Percentiles rank a stretch among this genome's conserved stretches.
Evolutionary conservation across 2,329 filamentous ascomycete species (phyloP).

Genomic region (Penicillium sp.): DNA sequence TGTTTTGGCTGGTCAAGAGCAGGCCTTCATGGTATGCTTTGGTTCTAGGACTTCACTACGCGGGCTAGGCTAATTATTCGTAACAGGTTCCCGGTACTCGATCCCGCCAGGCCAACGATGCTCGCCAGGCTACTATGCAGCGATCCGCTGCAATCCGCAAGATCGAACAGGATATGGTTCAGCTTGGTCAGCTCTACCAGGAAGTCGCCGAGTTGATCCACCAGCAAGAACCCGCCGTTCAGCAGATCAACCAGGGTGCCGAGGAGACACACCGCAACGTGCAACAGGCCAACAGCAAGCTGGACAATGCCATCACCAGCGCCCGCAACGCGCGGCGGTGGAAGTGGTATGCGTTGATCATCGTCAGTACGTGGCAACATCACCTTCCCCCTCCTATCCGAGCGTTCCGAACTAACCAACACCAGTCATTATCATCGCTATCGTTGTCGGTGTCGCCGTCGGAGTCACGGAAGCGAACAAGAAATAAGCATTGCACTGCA

Average conservation of each 20-base stretch:
- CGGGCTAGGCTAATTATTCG: background rate
- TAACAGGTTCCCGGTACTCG: constrained; percentile 35
- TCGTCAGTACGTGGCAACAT: constrained; percentile 54
- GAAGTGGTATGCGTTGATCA: constrained; percentile 94
- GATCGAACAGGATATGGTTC: constrained; percentile 86
- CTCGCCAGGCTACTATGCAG: constrained; percentile 72
- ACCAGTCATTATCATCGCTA: constrained; percentile 54
- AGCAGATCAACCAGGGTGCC: constrained; percentile 79
- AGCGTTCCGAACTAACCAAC: constrained; percentile 8
- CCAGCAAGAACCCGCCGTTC: constrained; percentile 78
- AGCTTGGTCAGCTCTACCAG: constrained; percentile 83
- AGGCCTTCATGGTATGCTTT: constrained; percentile 74
- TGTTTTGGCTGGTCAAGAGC: constrained; percentile 59
- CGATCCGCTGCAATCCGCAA: constrained; percentile 85
- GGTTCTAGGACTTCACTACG: background rate
- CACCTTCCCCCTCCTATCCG: constrained; percentile 2
- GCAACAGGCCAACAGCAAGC: constrained; percentile 78
- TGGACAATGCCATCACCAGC: constrained; percentile 76
- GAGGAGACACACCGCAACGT: constrained; percentile 84
- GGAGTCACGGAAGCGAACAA: constrained; percentile 41
- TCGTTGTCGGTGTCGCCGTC: constrained; percentile 52
- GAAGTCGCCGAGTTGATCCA: constrained; percentile 83
- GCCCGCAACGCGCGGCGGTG: constrained; percentile 78
- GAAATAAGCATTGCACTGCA: constrained; percentile 13
- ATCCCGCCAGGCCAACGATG: constrained; percentile 76